phyloP scores from a whole-genome alignment of 768 basidiomycete genomes.

The Termitomyces sp. region DNA sequence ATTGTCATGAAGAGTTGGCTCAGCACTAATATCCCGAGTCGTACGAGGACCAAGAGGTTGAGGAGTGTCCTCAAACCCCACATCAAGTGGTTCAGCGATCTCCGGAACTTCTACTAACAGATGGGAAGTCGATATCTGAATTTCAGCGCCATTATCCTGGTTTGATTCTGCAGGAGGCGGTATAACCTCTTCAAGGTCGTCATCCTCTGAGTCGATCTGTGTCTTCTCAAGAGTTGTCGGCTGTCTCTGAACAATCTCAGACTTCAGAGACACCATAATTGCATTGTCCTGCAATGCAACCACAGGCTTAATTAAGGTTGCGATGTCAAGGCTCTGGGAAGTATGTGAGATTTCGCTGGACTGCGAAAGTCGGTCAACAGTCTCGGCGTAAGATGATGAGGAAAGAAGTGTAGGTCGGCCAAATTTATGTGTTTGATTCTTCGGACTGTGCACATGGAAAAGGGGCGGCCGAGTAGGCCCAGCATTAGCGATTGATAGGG shows the following conservation, averaged over 20 bases:
- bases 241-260: not conserved
- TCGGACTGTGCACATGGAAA: not conserved
- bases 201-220: constrained; percentile 19
- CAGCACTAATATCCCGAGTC: not conserved
- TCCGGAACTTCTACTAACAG: not conserved
- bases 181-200: constrained; percentile 37
- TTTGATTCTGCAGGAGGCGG: not conserved
- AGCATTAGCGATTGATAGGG: constrained; percentile 60
- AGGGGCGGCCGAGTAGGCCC: constrained; percentile 25
- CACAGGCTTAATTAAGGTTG: not conserved
- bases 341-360: not conserved
- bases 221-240: not conserved
- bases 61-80: not conserved
- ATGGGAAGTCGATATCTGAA: not conserved
- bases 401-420: constrained; percentile 24
- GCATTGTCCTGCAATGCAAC: not conserved
- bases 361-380: constrained; percentile 1
- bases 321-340: not conserved
- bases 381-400: constrained; percentile 4
- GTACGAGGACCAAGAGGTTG: not conserved
- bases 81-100: not conserved
- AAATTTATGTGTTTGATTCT: constrained; percentile 17
- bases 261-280: not conserved
- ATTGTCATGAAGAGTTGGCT: not conserved
- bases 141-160: not conserved